Evolutionary conservation across 345 rosid genomes (phyloP), one percentile per base, ranked within the genome.

Genomic region (Noccaea bulbosa): DNA sequence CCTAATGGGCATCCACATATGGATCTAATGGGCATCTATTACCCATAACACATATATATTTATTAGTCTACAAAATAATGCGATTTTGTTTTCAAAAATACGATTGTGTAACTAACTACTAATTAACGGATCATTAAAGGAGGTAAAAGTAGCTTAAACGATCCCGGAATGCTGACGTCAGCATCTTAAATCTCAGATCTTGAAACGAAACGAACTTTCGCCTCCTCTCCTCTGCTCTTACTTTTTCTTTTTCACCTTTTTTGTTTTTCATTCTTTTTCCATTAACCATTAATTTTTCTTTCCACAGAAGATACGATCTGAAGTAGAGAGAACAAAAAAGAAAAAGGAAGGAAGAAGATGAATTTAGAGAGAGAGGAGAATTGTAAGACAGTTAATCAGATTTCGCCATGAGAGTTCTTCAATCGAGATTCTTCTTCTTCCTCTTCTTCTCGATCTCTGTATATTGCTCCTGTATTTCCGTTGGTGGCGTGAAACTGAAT

Each of bases 121-220:
- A 11, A 51, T 22, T 60, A 67, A 67, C 43, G 48, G 38, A 7
- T 1, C 34, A 34, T 34, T 33, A 49, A 58, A 32, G 2, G 48
- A 48, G 39, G 46, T 73, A n/a, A 50, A 56, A n/a, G 34, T 2
- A 11, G 11, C 5, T 59, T 59, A 44, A 62, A 62, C 63, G 72
- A 58, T 73, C 72, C 62, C 55, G 72, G 48, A 67, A 59, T 59
- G 73, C 39, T 70, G 75, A 87, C 81, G 77, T 87, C 84, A 83
- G 73, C 82, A 46, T 55, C 7, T 17, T 14, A 70, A 88, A 82
- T 81, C 83, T 81, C 83, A 84, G 92, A 87, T 89, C 93, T 87
- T 64, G 87, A 80, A 75, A 78, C 69, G 61, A 84, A 76, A 82
- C 87, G 83, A 89, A 80, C 80, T 83, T 86, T 88, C 77, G 69